Conservation (phyloP, 805 yeast genomes). For the Candida ipomoeae region DNA sequence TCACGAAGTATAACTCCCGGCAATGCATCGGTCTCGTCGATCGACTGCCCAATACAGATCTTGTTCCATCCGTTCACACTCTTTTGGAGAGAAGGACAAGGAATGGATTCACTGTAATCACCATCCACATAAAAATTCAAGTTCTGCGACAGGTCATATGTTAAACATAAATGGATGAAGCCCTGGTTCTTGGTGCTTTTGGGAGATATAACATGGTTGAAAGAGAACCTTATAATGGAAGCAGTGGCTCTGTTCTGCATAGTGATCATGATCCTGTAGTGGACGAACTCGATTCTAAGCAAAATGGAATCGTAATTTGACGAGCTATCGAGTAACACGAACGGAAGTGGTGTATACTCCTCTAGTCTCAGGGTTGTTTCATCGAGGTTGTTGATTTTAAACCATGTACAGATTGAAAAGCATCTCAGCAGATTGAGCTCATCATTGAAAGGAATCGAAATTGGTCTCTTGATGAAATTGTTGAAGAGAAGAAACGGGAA, state of each 20-base stretch:
- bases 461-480: conserved; percentile 8
- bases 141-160: conserved; percentile 34
- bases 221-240: conserved; percentile 28
- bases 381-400: conserved; percentile 25
- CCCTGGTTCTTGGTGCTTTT: conserved; percentile 17
- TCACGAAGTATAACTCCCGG: background rate
- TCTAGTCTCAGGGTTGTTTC: conserved; percentile 11
- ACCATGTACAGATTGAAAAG: conserved; percentile 40
- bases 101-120: conserved; percentile 42
- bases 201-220: conserved; percentile 27
- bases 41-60: conserved; percentile 29
- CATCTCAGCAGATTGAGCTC: conserved; percentile 17
- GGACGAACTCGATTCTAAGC: conserved; percentile 26
- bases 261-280: conserved; percentile 28
- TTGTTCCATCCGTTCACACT: conserved; percentile 32
- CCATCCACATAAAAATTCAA: conserved; percentile 49
- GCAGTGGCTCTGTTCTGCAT: conserved; percentile 21
- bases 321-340: conserved; percentile 29
- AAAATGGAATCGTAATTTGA: conserved; percentile 19
- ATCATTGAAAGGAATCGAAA: conserved; percentile 14
- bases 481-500: conserved; percentile 29
- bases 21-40: conserved; percentile 4
- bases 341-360: conserved; percentile 8
- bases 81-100: conserved; percentile 31
- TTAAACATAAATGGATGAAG: conserved; percentile 31